Evolutionary conservation across 2,329 filamentous ascomycete genomes (phyloP).

Genomic region (Aspergillus felis): DNA sequence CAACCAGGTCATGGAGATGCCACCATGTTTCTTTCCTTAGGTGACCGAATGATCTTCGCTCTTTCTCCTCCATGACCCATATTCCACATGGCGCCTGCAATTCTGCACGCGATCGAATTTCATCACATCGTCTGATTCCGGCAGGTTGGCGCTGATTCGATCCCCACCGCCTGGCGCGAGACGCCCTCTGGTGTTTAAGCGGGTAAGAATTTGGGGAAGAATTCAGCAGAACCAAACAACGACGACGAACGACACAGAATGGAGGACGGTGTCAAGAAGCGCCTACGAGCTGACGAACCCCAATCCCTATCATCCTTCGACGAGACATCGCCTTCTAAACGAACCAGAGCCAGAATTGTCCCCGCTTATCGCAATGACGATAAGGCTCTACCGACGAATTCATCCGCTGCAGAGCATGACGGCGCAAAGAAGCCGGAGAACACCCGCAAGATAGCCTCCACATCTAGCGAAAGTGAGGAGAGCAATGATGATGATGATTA

Average conservation of each 20-base stretch:
- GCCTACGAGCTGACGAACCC: constrained; percentile 8
- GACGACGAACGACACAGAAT: constrained; percentile 4
- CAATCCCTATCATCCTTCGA: constrained; percentile 1
- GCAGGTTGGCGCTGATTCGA: background rate
- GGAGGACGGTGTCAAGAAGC: constrained; percentile 13
- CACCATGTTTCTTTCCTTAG: background rate
- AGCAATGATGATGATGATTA: constrained; percentile 17
- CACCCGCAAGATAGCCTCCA: background rate
- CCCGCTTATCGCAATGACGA: background rate
- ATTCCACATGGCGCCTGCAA: background rate
- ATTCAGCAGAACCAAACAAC: background rate
- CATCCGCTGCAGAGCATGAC: background rate
- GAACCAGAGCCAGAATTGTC: background rate
- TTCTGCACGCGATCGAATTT: background rate
- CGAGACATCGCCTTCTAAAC: constrained; percentile 6
- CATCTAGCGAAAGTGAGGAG: background rate
- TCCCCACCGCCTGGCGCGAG: background rate
- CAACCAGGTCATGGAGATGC: background rate
- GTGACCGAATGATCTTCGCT: background rate
- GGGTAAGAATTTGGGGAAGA: background rate
- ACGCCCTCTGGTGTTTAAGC: background rate
- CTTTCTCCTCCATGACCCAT: background rate
- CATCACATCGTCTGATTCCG: background rate
- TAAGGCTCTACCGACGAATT: background rate
- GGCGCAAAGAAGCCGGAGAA: constrained; percentile 1